Conservation (phyloP, 202 grass and related monocot species). For the Panicum virgatum region DNA sequence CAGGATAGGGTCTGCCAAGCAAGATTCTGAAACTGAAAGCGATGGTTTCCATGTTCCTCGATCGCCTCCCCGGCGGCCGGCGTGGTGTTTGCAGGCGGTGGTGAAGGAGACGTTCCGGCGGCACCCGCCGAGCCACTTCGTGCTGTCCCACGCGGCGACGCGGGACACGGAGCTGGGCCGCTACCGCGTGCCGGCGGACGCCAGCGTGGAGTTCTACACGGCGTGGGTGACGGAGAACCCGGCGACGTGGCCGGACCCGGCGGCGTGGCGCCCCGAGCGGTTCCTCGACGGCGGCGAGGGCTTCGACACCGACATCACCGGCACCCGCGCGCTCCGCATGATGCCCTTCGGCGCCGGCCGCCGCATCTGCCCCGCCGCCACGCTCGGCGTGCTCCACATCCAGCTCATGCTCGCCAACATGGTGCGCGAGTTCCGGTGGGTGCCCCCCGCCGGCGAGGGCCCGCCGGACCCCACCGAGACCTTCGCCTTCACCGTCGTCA, state of each 20-base stretch:
- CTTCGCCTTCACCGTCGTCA: slow-evolving; percentile 96
- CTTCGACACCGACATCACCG: slow-evolving; percentile 88
- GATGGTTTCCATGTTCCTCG: neutral
- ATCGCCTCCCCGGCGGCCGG: neutral
- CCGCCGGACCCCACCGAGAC: slow-evolving; percentile 74
- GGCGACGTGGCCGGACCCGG: slow-evolving; percentile 71
- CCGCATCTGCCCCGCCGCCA: slow-evolving; percentile 83
- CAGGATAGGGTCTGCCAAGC: too few species aligned
- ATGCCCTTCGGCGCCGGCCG: slow-evolving; percentile 92
- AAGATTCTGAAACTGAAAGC: neutral
- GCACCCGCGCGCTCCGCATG: slow-evolving; percentile 79
- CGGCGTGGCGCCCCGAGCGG: slow-evolving; percentile 69
- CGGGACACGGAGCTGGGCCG: slow-evolving; percentile 77
- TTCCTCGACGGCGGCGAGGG: slow-evolving; percentile 89
- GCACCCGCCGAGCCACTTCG: slow-evolving; percentile 94
- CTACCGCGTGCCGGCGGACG: slow-evolving; percentile 78
- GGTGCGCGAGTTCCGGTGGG: slow-evolving; percentile 83
- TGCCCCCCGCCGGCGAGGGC: slow-evolving; percentile 53
- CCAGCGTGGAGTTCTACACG: slow-evolving; percentile 97
- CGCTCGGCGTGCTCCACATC: slow-evolving; percentile 83
- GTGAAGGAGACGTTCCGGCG: slow-evolving; percentile 97
- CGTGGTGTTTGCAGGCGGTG: slow-evolving; percentile 54
- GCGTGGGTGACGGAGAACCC: slow-evolving; percentile 95
- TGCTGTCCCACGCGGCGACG: slow-evolving; percentile 86
- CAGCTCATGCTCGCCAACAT: slow-evolving; percentile 84